These are phyloP conservation scores for Vanilla planifolia DNA, from an alignment of 106 monocot species.

Conservation along the genomic window DNA sequence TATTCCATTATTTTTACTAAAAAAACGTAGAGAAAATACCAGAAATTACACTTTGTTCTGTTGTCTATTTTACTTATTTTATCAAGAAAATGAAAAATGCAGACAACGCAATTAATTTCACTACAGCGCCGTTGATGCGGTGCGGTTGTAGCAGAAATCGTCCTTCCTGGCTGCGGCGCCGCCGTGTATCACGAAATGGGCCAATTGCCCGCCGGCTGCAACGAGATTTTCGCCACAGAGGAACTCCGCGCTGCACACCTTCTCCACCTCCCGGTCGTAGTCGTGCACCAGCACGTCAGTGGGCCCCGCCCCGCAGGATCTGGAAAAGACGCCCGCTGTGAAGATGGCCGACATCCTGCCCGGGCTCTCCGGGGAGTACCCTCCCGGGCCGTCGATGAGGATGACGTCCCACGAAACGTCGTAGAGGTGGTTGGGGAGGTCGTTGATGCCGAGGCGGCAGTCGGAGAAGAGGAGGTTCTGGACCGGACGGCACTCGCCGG, in stretches of 20 bases:
- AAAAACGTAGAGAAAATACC: too few relatives aligned
- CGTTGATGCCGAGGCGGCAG: conserved; percentile 77
- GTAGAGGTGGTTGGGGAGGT: conserved; percentile 79
- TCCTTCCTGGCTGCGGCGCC: neutral
- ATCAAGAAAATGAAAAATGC: too few relatives aligned
- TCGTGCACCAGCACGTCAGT: conserved; percentile 67
- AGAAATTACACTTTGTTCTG: too few relatives aligned
- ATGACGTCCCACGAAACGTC: conserved; percentile 80
- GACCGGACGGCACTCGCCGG: conserved; percentile 61
- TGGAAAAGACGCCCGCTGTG: conserved; percentile 66
- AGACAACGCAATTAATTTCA: too few relatives aligned
- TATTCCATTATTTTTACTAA: too few relatives aligned
- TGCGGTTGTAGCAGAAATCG: too few relatives aligned
- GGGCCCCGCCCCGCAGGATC: conserved; percentile 13
- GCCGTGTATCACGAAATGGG: conserved; percentile 41
- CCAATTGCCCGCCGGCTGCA: conserved; percentile 28
- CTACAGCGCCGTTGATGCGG: too few relatives aligned
- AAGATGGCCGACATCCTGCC: conserved; percentile 78
- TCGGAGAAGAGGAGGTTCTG: conserved; percentile 81
- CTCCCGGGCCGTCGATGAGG: conserved; percentile 72
- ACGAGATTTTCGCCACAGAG: conserved; percentile 67
- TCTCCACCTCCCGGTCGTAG: conserved; percentile 54
- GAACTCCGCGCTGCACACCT: conserved; percentile 56
- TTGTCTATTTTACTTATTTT: too few relatives aligned
- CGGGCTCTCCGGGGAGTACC: conserved; percentile 40